Conservation (phyloP, 192 early-diverging fungal species). For the Funneliformis mosseae region DNA sequence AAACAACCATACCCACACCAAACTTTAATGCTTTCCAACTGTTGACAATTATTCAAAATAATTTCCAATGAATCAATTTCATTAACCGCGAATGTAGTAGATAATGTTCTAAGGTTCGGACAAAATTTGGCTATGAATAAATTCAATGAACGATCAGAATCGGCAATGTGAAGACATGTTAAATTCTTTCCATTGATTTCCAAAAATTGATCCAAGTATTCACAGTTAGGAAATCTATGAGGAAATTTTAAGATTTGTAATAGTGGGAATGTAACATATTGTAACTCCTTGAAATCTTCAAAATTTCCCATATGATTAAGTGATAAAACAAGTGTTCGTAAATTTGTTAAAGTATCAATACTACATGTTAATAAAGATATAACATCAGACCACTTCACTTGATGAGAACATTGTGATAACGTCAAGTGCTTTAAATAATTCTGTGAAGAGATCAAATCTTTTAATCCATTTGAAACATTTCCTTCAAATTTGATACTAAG, state of each 20-base stretch:
- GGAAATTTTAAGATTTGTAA: background rate
- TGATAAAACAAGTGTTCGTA: background rate
- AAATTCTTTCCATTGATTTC: background rate
- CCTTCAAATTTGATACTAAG: background rate
- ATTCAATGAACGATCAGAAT: background rate
- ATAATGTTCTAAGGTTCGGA: background rate
- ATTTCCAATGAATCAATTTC: background rate
- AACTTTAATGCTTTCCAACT: background rate
- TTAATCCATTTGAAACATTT: background rate
- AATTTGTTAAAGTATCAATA: background rate
- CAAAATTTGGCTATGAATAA: background rate
- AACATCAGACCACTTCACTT: background rate
- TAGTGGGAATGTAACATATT: background rate
- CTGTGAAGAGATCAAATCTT: background rate
- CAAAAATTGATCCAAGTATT: background rate
- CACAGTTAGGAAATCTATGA: background rate
- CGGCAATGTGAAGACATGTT: background rate
- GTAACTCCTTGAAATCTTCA: background rate
- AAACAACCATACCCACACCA: background rate
- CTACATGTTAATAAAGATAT: background rate
- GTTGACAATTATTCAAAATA: background rate
- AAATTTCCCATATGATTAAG: background rate
- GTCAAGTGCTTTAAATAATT: background rate
- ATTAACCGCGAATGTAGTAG: background rate
- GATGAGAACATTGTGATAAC: background rate